phyloP scores from a whole-genome alignment of 768 basidiomycete genomes.

The Naganishia kalamii region DNA sequence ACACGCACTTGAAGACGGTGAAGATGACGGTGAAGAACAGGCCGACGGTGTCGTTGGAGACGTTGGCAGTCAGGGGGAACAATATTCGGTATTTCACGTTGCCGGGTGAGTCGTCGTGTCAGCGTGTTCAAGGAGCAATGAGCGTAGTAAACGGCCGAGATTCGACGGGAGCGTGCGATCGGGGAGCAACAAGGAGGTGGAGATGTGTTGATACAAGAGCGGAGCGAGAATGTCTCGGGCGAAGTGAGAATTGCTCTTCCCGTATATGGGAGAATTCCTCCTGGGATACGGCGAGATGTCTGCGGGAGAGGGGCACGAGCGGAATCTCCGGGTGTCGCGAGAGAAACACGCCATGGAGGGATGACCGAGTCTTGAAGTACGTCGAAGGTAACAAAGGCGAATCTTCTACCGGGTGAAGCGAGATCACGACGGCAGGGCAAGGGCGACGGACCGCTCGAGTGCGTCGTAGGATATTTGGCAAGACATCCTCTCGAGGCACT shows the following conservation, averaged over 20 bases:
- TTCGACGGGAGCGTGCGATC: background rate
- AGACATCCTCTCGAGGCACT: no score
- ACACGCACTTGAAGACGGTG: constrained; percentile 94
- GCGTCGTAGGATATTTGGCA: no score
- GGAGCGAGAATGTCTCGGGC: background rate
- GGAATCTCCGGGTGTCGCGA: no score
- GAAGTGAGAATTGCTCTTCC: no score
- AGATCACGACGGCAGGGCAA: background rate
- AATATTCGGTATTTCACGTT: constrained; percentile 94
- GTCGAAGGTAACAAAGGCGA: no score
- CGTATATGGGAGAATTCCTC: no score
- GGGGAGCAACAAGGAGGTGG: background rate
- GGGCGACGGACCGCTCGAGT: background rate
- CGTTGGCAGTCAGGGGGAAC: constrained; percentile 90
- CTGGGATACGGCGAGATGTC: background rate
- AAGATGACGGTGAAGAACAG: constrained; percentile 91
- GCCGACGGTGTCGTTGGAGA: constrained; percentile 77
- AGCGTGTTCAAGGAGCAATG: background rate
- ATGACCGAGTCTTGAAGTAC: no score
- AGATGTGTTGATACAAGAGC: background rate
- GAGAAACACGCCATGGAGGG: no score
- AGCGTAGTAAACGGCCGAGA: background rate
- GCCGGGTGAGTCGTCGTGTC: constrained; percentile 49
- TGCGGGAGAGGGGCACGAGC: background rate
- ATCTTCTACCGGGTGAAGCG: background rate